Evolutionary conservation across 768 basidiomycete genomes (phyloP).

Genomic region (Psilocybe azurescens): DNA sequence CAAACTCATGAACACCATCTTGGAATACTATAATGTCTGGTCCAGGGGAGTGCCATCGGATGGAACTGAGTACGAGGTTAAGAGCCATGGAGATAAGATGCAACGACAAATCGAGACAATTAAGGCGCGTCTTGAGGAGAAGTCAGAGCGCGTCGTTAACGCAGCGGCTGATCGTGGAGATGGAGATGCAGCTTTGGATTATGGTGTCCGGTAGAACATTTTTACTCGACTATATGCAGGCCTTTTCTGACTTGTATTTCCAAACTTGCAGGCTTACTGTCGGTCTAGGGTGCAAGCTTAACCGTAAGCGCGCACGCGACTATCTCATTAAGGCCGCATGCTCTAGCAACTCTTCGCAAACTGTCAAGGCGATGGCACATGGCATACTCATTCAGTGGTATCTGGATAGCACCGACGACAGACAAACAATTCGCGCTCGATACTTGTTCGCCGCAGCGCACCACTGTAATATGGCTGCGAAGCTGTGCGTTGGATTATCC

Average conservation of each 20-base stretch:
- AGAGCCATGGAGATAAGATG: background rate
- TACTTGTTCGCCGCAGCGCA: conserved; percentile 19
- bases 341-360: conserved; percentile 10
- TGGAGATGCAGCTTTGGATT: conserved; percentile 19
- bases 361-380: conserved; percentile 16
- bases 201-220: conserved; percentile 16
- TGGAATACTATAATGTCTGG: background rate
- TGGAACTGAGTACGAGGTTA: background rate
- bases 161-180: conserved; percentile 21
- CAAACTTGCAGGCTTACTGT: conserved; percentile 9
- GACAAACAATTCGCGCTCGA: conserved; percentile 3
- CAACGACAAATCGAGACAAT: conserved; percentile 1
- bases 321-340: conserved; percentile 22
- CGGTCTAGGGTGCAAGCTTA: conserved; percentile 17
- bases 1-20: too few relatives aligned
- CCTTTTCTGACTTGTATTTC: background rate
- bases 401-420: background rate
- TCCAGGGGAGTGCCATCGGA: background rate
- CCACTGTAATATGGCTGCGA: conserved; percentile 19
- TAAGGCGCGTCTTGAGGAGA: conserved; percentile 1
- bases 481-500: background rate
- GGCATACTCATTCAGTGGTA: conserved; percentile 23
- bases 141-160: conserved; percentile 11
- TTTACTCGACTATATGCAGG: background rate
- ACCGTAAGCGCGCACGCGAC: conserved; percentile 18